phyloP scores from a whole-genome alignment of 306 rosid genomes.

The Medicago arabica region DNA sequence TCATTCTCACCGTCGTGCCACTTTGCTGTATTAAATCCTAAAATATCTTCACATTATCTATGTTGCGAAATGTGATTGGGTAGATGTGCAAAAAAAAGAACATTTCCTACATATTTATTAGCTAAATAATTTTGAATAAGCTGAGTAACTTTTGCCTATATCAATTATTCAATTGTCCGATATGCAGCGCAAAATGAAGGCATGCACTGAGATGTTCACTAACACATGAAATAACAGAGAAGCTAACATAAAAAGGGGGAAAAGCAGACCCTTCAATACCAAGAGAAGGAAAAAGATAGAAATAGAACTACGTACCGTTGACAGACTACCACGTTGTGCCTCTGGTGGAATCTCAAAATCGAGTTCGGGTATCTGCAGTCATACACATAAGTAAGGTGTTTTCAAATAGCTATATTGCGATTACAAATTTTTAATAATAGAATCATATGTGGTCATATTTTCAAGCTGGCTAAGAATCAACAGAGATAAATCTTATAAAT shows the following conservation, averaged over 20 bases:
- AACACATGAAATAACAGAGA: slow-evolving; percentile 23
- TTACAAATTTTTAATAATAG: slow-evolving; percentile 17
- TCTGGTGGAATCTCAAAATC: slow-evolving; percentile 97
- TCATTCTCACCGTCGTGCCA: not conserved
- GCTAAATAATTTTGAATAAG: not conserved
- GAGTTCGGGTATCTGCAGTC: slow-evolving; percentile 82
- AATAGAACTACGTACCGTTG: slow-evolving; percentile 65
- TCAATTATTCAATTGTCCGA: not conserved
- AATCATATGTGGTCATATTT: slow-evolving; percentile 6
- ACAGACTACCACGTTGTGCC: slow-evolving; percentile 89
- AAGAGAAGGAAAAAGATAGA: slow-evolving; percentile 8
- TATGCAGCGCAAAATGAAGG: not conserved
- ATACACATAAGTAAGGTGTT: slow-evolving; percentile 34
- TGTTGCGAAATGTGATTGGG: not conserved
- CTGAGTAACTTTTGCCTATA: not conserved
- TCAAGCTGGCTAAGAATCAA: slow-evolving; percentile 6
- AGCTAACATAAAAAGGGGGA: not conserved
- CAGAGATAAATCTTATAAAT: slow-evolving; percentile 4
- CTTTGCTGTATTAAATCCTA: not conserved
- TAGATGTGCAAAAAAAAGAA: not conserved
- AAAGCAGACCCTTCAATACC: slow-evolving; percentile 1
- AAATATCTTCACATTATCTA: not conserved
- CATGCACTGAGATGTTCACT: not conserved
- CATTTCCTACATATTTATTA: slow-evolving; percentile 9
- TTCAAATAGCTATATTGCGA: slow-evolving; percentile 23